A percentile compares a stretch with the other conserved stretches of the same genome.
Conservation (phyloP, 2,329 filamentous ascomycete genomes). For the Beauveria brongniartii region DNA sequence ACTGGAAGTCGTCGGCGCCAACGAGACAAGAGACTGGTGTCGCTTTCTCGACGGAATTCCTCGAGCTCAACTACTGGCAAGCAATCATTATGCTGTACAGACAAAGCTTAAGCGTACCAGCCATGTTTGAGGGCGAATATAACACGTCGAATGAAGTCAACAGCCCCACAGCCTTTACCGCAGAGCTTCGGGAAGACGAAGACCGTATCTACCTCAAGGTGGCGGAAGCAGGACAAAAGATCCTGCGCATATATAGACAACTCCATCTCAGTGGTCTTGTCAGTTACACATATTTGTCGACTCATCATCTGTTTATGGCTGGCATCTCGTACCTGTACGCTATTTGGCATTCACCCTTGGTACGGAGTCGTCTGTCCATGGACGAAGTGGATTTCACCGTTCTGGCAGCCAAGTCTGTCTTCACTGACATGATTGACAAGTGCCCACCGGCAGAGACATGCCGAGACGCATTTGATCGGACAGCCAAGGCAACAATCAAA, state of each 20-base stretch:
- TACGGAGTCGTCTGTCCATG: constrained; percentile 77
- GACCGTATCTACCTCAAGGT: constrained; percentile 91
- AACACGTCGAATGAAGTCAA: constrained; percentile 57
- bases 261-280: constrained; percentile 81
- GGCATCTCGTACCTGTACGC: constrained; percentile 94
- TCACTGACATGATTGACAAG: constrained; percentile 86
- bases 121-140: constrained; percentile 74
- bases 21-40: constrained; percentile 74
- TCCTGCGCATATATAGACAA: constrained; percentile 82
- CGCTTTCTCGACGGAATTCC: constrained; percentile 78
- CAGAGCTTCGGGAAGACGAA: constrained; percentile 69
- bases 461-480: constrained; percentile 87
- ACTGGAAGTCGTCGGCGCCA: constrained; percentile 82
- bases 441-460: constrained; percentile 93
- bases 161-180: constrained; percentile 51
- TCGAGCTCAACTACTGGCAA: constrained; percentile 97
- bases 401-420: constrained; percentile 83
- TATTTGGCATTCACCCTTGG: constrained; percentile 90
- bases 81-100: constrained; percentile 92
- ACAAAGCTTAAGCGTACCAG: constrained; percentile 79
- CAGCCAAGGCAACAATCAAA: constrained; percentile 89
- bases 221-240: constrained; percentile 88
- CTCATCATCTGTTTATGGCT: constrained; percentile 95
- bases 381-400: constrained; percentile 98
- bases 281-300: constrained; percentile 93